Evolutionary conservation across 768 basidiomycete species (phyloP).

Genomic region (Rhodotorula babjevae): DNA sequence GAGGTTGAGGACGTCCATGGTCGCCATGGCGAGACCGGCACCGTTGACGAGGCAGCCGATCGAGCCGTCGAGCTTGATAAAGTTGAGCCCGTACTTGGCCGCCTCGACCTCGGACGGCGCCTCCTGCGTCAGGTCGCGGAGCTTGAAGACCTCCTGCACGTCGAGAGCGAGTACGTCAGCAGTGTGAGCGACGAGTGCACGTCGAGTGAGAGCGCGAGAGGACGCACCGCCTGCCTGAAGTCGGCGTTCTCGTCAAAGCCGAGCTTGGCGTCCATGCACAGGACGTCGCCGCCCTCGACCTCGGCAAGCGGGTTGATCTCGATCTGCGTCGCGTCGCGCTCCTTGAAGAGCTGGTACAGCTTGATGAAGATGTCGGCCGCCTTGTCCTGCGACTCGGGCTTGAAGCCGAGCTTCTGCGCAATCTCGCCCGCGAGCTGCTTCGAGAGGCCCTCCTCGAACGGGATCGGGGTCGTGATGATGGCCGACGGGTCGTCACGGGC

Average conservation of each 20-base stretch:
- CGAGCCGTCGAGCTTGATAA: slow-evolving; percentile 96
- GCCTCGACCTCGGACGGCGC: slow-evolving; percentile 97
- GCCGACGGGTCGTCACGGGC: slow-evolving; percentile 89
- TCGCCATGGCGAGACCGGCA: slow-evolving; percentile 98
- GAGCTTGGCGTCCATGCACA: slow-evolving; percentile 99
- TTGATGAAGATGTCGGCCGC: slow-evolving; percentile 91
- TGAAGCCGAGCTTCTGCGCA: slow-evolving; percentile 88
- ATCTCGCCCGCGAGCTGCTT: slow-evolving; percentile 62
- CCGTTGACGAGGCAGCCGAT: slow-evolving; percentile 98
- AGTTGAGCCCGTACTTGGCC: slow-evolving; percentile 90
- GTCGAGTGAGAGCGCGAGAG: rapidly evolving
- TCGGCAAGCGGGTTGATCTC: slow-evolving; percentile 98
- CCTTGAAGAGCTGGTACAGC: slow-evolving; percentile 93
- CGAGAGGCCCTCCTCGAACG: slow-evolving; percentile 74
- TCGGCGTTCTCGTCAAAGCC: slow-evolving; percentile 99
- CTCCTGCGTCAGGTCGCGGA: slow-evolving; percentile 91
- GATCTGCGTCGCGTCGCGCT: slow-evolving; percentile 98
- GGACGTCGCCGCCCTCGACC: slow-evolving; percentile 80
- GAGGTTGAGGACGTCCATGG: slow-evolving; percentile 96
- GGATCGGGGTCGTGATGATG: slow-evolving; percentile 90
- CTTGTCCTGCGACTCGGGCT: slow-evolving; percentile 63
- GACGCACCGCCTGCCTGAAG: slow-evolving; percentile 67
- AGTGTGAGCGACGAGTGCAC: too few species aligned
- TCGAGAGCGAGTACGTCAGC: too few species aligned
- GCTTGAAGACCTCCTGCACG: slow-evolving; percentile 65